A percentile compares a stretch with the other conserved stretches of the same genome.
Evolutionary conservation across 768 basidiomycete genomes (phyloP).

Genomic region (Rhizopogon rudus): DNA sequence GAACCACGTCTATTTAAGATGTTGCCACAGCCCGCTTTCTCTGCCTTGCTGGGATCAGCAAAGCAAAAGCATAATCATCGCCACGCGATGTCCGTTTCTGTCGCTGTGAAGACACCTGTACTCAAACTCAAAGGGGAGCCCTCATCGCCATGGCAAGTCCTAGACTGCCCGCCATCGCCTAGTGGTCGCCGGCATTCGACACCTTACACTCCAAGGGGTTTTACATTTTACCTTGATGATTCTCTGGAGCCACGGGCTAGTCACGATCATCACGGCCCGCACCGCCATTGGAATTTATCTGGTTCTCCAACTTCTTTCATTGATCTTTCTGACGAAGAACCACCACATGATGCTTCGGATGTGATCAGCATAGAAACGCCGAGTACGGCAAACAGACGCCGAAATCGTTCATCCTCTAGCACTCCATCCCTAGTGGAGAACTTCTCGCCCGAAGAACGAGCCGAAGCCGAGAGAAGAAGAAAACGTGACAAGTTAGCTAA

Average conservation of each 20-base stretch:
- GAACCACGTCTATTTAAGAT: constrained; percentile 19
- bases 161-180: constrained; percentile 22
- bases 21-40: constrained; percentile 18
- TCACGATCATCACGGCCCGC: constrained; percentile 4
- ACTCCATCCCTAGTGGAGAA: constrained; percentile 44
- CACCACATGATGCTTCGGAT: constrained; percentile 23
- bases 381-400: constrained; percentile 18
- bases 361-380: constrained; percentile 26
- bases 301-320: constrained; percentile 45
- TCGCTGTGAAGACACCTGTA: constrained; percentile 13
- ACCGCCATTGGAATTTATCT: constrained; percentile 12
- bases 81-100: constrained; percentile 26
- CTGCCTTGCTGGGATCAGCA: constrained; percentile 17
- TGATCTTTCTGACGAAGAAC: constrained; percentile 64
- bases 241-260: not conserved
- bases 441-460: constrained; percentile 46
- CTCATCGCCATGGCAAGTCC: constrained; percentile 30
- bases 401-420: constrained; percentile 28
- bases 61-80: constrained; percentile 25
- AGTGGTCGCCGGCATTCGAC: constrained; percentile 48
- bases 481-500: constrained; percentile 77
- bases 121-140: constrained; percentile 16
- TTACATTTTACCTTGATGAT: constrained; percentile 22
- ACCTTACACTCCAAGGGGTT: constrained; percentile 46
- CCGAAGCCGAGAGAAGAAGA: constrained; percentile 58